Conservation (phyloP, 768 basidiomycete genomes). For the Boletales sp. region DNA sequence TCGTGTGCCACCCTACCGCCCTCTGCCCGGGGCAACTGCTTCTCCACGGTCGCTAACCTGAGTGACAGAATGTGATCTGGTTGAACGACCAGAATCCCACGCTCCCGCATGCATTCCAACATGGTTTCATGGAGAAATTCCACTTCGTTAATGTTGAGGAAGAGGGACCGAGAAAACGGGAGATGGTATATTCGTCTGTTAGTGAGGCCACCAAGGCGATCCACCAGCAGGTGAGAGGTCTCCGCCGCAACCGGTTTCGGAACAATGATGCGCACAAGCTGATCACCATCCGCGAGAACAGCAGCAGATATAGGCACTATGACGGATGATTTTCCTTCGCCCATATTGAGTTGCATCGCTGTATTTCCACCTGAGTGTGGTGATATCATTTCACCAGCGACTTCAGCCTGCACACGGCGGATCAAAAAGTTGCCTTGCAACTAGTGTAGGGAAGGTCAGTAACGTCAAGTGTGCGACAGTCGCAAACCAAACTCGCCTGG, state of each 20-base stretch:
- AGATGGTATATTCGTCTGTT: conserved; percentile 44
- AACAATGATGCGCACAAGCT: conserved; percentile 45
- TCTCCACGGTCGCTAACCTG: conserved; percentile 41
- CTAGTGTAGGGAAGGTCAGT: conserved; percentile 18
- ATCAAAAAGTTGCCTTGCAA: conserved; percentile 40
- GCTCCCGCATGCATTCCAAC: conserved; percentile 31
- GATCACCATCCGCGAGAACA: conserved; percentile 38
- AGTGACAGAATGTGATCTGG: conserved; percentile 53
- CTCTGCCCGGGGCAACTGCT: conserved; percentile 5
- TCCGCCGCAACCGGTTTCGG: conserved; percentile 41
- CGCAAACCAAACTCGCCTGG: conserved; percentile 26
- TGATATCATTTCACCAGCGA: conserved; percentile 44
- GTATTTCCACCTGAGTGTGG: conserved; percentile 35
- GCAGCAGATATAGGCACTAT: conserved; percentile 43
- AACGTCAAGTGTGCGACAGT: neutral
- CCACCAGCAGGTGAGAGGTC: conserved; percentile 44
- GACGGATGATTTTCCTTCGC: conserved; percentile 48
- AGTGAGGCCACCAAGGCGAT: conserved; percentile 38
- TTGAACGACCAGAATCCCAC: conserved; percentile 43
- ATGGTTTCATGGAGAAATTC: conserved; percentile 27
- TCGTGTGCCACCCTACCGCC: neutral
- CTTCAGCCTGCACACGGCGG: conserved; percentile 37
- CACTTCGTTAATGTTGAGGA: neutral
- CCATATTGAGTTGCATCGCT: conserved; percentile 52
- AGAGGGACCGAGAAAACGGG: conserved; percentile 40